phyloP scores from a whole-genome alignment of 345 rosid species.

The Euphorbia tirucalli region DNA sequence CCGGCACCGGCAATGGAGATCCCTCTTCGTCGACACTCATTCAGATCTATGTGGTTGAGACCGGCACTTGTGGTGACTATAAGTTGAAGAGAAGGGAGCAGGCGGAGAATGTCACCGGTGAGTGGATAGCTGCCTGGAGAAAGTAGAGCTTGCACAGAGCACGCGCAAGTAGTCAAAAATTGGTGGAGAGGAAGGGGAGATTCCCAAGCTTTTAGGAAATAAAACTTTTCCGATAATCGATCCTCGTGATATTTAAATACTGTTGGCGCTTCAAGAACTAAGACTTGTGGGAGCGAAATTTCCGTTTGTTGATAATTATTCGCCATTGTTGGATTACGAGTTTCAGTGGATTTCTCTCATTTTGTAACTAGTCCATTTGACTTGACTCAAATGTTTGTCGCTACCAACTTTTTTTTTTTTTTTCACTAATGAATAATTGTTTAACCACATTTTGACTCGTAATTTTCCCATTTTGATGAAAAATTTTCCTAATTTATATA shows the following conservation, averaged over 20 bases:
- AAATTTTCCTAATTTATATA: too few species aligned
- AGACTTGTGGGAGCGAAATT: not conserved
- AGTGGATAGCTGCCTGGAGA: not conserved
- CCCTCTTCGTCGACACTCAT: constrained; percentile 13
- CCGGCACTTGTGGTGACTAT: constrained; percentile 18
- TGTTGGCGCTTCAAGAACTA: not conserved
- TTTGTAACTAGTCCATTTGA: too few species aligned
- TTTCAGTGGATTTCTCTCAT: not conserved
- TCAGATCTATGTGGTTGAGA: constrained; percentile 17
- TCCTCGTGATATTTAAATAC: not conserved
- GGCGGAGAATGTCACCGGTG: not conserved
- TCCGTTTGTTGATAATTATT: not conserved
- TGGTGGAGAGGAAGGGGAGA: constrained; percentile 7
- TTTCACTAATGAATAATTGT: too few species aligned
- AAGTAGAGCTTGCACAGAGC: constrained; percentile 10
- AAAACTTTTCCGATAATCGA: constrained; percentile 5
- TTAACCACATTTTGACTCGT: too few species aligned
- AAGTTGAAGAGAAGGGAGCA: not conserved
- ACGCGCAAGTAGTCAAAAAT: constrained; percentile 1
- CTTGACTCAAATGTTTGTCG: too few species aligned
- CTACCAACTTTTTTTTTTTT: too few species aligned
- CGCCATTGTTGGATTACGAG: too few species aligned
- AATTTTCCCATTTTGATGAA: too few species aligned
- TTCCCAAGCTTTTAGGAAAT: constrained; percentile 16
- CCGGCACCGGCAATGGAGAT: constrained; percentile 16